Percentiles rank a stretch among this genome's conserved stretches.
These are phyloP conservation scores for Pezicula rhizophila DNA, from an alignment of 2,329 filamentous ascomycete species.

Conservation along the genomic window DNA sequence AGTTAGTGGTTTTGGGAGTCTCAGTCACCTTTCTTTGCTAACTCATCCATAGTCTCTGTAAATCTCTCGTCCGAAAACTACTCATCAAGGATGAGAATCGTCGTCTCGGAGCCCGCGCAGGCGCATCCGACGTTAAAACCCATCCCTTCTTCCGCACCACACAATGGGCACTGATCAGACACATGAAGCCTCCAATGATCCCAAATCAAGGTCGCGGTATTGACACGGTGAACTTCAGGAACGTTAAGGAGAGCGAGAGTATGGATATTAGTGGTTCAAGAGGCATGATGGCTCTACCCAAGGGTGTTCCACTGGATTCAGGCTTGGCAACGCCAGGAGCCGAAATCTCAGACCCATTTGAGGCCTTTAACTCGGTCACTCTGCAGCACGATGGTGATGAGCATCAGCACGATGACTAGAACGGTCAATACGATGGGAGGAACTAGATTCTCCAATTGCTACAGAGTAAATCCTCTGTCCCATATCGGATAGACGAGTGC, in stretches of 20 bases:
- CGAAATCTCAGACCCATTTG: conserved; percentile 77
- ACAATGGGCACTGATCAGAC: conserved; percentile 92
- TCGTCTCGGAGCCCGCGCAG: conserved; percentile 85
- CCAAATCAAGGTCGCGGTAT: conserved; percentile 84
- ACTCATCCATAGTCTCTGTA: conserved; percentile 67
- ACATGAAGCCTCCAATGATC: conserved; percentile 97
- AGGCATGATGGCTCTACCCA: conserved; percentile 42
- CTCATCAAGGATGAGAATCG: conserved; percentile 97
- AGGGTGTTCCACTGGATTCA: conserved; percentile 81
- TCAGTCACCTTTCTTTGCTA: conserved; percentile 20
- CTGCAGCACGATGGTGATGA: conserved; percentile 94
- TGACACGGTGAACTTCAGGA: conserved; percentile 95
- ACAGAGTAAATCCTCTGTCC: too few species aligned
- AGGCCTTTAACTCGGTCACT: conserved; percentile 98
- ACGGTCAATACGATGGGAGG: conserved; percentile 22
- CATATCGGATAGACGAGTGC: too few species aligned
- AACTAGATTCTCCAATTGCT: too few species aligned
- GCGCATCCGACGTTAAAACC: conserved; percentile 91
- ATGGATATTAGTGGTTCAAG: conserved; percentile 68
- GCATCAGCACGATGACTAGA: conserved; percentile 22
- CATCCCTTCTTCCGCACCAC: conserved; percentile 96
- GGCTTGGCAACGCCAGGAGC: conserved; percentile 78
- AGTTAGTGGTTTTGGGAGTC: conserved; percentile 54
- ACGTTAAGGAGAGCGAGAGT: conserved; percentile 94
- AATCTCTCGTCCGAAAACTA: conserved; percentile 91